These are phyloP conservation scores for Sarocladiaceae sp. DNA, from an alignment of 2,329 filamentous ascomycete genomes.

Conservation along the genomic window DNA sequence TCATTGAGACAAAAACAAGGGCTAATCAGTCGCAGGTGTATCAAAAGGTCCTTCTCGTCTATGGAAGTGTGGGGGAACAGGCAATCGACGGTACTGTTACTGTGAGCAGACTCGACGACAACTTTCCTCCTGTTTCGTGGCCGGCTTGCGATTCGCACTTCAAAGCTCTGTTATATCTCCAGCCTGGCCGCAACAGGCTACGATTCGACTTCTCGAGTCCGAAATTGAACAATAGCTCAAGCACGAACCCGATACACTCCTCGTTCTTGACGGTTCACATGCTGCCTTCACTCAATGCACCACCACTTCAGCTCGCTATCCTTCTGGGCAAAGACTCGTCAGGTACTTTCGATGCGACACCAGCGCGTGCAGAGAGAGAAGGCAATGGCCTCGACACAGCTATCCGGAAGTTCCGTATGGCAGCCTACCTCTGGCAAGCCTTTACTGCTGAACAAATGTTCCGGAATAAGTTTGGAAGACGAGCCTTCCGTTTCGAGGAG, in stretches of 20 bases:
- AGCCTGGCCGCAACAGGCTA: constrained; percentile 82
- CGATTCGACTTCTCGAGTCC: constrained; percentile 85
- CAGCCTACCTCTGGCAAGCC: constrained; percentile 93
- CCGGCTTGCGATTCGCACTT: constrained; percentile 87
- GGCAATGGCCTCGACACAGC: constrained; percentile 79
- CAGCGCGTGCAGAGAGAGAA: constrained; percentile 70
- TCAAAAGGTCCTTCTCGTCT: constrained; percentile 81
- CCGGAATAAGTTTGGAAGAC: constrained; percentile 78
- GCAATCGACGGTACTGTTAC: constrained; percentile 76
- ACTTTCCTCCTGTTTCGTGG: constrained; percentile 79
- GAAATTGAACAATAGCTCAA: constrained; percentile 67
- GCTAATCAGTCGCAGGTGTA: constrained; percentile 59
- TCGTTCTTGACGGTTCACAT: constrained; percentile 83
- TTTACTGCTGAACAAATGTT: constrained; percentile 97
- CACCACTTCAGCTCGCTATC: constrained; percentile 86
- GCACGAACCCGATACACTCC: constrained; percentile 67
- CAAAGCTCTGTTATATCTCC: constrained; percentile 86
- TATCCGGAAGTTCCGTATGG: constrained; percentile 87
- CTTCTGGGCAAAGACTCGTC: constrained; percentile 85
- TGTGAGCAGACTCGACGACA: constrained; percentile 78
- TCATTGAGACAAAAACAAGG: not conserved
- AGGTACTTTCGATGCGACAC: constrained; percentile 77
- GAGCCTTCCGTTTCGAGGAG: constrained; percentile 88
- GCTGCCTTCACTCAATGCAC: constrained; percentile 71
- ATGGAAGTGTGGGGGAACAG: constrained; percentile 75